These are phyloP conservation scores for Rhododendron simsii DNA, from an alignment of 148 eudicot species.

Conservation along the genomic window DNA sequence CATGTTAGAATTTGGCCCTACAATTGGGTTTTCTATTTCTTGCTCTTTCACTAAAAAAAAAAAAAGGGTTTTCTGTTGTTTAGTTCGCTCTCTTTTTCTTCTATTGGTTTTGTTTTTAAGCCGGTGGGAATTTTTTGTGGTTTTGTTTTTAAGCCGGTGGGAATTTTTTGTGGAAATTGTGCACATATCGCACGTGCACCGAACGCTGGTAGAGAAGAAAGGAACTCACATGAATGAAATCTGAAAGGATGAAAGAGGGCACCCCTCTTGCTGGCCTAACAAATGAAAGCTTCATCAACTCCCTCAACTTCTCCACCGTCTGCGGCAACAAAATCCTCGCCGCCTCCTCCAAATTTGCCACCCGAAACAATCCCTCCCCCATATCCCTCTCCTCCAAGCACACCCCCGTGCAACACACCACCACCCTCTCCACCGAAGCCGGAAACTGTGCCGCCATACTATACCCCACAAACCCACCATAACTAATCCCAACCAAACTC, in stretches of 20 bases:
- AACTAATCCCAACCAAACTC: constrained; percentile 85
- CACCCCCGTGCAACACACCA: constrained; percentile 73
- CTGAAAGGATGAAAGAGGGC: constrained; percentile 63
- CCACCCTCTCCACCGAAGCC: constrained; percentile 66
- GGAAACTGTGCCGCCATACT: constrained; percentile 79
- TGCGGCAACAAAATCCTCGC: constrained; percentile 63
- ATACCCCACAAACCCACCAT: constrained; percentile 87
- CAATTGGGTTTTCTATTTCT: not conserved
- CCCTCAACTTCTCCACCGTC: constrained; percentile 63
- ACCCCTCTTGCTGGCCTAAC: constrained; percentile 53
- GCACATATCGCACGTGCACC: not conserved
- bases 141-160: no score
- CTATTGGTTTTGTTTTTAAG: not conserved
- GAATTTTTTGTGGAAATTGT: no score
- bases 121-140: no score
- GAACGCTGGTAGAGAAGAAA: not conserved
- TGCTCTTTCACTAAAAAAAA: no score
- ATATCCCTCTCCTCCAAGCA: constrained; percentile 84
- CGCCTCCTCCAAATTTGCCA: constrained; percentile 67
- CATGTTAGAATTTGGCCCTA: no score
- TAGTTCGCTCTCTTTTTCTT: not conserved
- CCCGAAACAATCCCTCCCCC: constrained; percentile 61
- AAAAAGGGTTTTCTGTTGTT: not conserved
- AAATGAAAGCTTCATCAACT: constrained; percentile 58
- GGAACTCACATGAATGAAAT: constrained; percentile 59